Evolutionary conservation across 495 filamentous ascomycete species (phyloP).

Genomic region (Lentithecium fluviatile): DNA sequence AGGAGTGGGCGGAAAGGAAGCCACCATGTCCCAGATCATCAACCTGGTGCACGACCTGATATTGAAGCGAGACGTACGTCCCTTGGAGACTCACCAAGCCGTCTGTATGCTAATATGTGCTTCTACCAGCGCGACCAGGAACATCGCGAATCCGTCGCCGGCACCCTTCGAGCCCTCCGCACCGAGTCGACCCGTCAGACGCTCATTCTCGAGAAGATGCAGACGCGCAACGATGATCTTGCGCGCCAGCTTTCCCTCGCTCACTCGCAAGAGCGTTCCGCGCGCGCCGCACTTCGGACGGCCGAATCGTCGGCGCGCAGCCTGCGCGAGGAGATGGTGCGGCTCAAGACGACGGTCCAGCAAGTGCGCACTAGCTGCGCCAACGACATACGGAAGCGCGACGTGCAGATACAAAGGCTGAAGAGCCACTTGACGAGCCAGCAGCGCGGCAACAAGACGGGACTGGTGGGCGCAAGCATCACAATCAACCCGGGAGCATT

Average conservation of each 20-base stretch:
- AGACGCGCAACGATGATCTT: constrained; percentile 68
- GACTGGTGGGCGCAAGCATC: constrained; percentile 53
- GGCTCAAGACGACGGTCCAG: constrained; percentile 70
- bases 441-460: constrained; percentile 48
- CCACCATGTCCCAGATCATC: constrained; percentile 82
- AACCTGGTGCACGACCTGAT: constrained; percentile 91
- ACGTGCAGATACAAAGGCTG: constrained; percentile 80
- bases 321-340: constrained; percentile 76
- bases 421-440: constrained; percentile 72
- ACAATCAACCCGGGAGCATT: constrained; percentile 51
- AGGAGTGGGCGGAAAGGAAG: constrained; percentile 60
- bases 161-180: constrained; percentile 73
- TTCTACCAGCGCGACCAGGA: constrained; percentile 74
- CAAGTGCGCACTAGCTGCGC: constrained; percentile 85
- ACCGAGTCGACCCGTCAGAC: constrained; percentile 50
- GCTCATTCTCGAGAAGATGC: constrained; percentile 52
- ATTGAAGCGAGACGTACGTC: constrained; percentile 72
- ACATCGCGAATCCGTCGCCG: constrained; percentile 75
- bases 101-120: neutral
- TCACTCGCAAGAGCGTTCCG: constrained; percentile 68
- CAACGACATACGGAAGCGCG: constrained; percentile 88
- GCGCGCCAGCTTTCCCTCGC: constrained; percentile 71
- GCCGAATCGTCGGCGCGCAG: constrained; percentile 67
- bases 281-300: constrained; percentile 64
- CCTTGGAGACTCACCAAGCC: neutral